These are phyloP conservation scores for Leptographium galeiforme DNA, from an alignment of 2,329 filamentous ascomycete species.

Conservation along the genomic window DNA sequence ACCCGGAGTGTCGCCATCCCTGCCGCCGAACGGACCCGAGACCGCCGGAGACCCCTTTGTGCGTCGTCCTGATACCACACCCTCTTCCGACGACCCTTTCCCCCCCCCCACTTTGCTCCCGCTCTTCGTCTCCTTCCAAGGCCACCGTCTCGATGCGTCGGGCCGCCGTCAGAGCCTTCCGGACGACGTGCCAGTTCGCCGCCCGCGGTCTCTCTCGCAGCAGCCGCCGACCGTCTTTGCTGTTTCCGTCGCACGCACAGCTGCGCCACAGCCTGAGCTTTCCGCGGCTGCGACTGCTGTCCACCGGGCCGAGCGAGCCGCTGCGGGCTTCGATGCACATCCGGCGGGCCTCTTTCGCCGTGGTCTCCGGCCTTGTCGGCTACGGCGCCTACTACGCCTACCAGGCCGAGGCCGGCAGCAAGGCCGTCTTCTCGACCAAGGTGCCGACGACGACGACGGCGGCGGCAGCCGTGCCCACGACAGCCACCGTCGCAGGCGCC, in stretches of 20 bases:
- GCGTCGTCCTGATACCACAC: no score
- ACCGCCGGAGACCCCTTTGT: no score
- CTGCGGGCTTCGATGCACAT: slow-evolving; percentile 63
- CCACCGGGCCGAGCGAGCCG: slow-evolving; percentile 20
- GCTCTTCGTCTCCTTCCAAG: not conserved
- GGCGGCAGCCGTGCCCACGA: not conserved
- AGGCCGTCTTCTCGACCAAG: slow-evolving; percentile 5
- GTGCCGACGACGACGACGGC: not conserved
- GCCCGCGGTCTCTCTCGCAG: slow-evolving; percentile 45
- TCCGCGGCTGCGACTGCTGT: slow-evolving; percentile 1
- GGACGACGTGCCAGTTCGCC: slow-evolving; percentile 52
- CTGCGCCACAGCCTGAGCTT: not conserved
- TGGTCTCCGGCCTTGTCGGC: slow-evolving; percentile 58
- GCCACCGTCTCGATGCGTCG: slow-evolving; percentile 49
- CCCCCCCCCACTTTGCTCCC: not conserved
- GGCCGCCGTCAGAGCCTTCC: slow-evolving; percentile 52
- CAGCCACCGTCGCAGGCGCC: not conserved
- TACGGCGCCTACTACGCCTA: slow-evolving; percentile 69
- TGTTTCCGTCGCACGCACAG: slow-evolving; percentile 7
- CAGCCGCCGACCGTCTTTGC: slow-evolving; percentile 19
- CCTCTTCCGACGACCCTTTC: not conserved
- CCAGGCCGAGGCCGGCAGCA: slow-evolving; percentile 23
- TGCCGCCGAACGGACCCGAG: no score
- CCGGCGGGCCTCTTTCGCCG: slow-evolving; percentile 51
- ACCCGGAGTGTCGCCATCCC: no score